phyloP scores from a whole-genome alignment of 305 asterid genomes.

The Euphrasia arctica region DNA sequence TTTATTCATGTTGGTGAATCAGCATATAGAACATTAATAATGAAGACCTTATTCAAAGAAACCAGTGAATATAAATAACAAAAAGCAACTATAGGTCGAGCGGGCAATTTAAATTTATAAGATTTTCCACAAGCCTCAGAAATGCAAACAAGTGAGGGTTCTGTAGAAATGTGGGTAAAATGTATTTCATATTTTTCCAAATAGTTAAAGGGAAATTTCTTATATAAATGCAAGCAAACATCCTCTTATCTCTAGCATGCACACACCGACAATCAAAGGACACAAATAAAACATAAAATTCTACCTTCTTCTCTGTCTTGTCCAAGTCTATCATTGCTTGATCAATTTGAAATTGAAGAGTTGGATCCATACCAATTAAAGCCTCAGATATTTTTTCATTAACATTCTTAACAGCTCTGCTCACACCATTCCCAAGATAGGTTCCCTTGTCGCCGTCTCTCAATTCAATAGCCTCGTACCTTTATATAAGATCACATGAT shows the following conservation, averaged over 20 bases:
- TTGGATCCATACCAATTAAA: slow-evolving; percentile 97
- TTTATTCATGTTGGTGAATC: neutral
- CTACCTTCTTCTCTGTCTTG: slow-evolving; percentile 95
- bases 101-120: neutral
- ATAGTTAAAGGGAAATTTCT: neutral
- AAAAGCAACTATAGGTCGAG: slow-evolving; percentile 1
- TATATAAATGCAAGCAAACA: neutral
- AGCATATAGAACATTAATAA: slow-evolving; percentile 1
- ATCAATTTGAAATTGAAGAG: slow-evolving; percentile 95
- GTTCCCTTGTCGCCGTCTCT: slow-evolving; percentile 95
- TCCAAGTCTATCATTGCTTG: slow-evolving; percentile 99
- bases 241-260: slow-evolving; percentile 1
- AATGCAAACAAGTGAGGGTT: neutral
- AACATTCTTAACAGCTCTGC: slow-evolving; percentile 84
- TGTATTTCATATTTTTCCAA: neutral
- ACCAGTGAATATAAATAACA: neutral
- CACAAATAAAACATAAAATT: slow-evolving; percentile 13
- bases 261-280: slow-evolving; percentile 19
- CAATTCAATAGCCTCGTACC: slow-evolving; percentile 93
- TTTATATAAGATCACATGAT: slow-evolving; percentile 32
- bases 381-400: slow-evolving; percentile 97
- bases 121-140: neutral
- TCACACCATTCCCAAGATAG: slow-evolving; percentile 95
- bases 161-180: neutral
- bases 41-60: neutral